Evolutionary conservation across 2,329 filamentous ascomycete species (phyloP).

Genomic region (Cladosporium velox): DNA sequence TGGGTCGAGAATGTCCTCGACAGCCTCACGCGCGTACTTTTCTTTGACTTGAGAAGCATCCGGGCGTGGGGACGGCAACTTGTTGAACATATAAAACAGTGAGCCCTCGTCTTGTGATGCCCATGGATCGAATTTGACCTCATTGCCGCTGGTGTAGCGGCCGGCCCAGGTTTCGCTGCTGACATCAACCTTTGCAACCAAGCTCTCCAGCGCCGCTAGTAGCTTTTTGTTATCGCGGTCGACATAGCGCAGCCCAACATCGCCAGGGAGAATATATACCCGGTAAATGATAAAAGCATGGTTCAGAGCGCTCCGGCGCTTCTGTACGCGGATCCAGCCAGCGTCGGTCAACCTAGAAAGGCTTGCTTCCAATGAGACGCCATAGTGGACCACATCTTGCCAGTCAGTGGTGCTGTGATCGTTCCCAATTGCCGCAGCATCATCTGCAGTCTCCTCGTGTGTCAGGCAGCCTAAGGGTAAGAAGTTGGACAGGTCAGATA

Average conservation of each 20-base stretch:
- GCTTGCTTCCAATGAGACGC: slow-evolving; percentile 3
- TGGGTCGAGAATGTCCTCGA: slow-evolving; percentile 56
- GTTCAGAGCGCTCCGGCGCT: slow-evolving; percentile 12
- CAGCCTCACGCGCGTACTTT: slow-evolving; percentile 54
- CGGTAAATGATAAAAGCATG: slow-evolving; percentile 25
- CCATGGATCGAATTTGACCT: slow-evolving; percentile 42
- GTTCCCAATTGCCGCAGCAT: background rate
- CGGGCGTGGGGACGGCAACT: slow-evolving; percentile 67
- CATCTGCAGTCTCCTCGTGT: slow-evolving; percentile 21
- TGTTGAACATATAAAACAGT: slow-evolving; percentile 72
- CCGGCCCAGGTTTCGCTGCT: slow-evolving; percentile 60
- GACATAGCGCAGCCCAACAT: slow-evolving; percentile 59
- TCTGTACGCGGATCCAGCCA: slow-evolving; percentile 30
- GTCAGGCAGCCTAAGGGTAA: slow-evolving; percentile 31
- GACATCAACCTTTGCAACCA: slow-evolving; percentile 60
- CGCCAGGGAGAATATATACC: slow-evolving; percentile 41
- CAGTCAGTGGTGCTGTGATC: background rate
- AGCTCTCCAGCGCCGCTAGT: slow-evolving; percentile 46
- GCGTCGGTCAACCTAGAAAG: slow-evolving; percentile 24
- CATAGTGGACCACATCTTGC: background rate
- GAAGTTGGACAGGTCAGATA: slow-evolving; percentile 29
- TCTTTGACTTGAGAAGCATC: slow-evolving; percentile 52
- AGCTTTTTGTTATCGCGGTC: slow-evolving; percentile 51
- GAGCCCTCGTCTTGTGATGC: slow-evolving; percentile 52
- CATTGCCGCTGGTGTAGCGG: slow-evolving; percentile 24